Conservation (phyloP, 148 eudicot species). For the Silene uniflora region DNA sequence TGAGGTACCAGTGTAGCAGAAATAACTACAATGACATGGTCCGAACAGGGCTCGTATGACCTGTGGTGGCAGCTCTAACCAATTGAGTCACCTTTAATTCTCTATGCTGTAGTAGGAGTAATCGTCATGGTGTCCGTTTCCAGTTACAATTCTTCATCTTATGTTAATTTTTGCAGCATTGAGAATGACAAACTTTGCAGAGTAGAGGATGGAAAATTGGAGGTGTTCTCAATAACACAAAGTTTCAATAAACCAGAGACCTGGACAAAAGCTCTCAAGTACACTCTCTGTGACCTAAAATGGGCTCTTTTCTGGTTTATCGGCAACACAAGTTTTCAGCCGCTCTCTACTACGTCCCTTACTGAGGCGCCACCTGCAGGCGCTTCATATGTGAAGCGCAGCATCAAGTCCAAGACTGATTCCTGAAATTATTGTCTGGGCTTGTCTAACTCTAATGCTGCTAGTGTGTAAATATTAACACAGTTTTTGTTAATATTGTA, state of each 20-base stretch:
- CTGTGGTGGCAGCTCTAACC: neutral
- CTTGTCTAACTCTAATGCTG: neutral
- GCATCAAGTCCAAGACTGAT: constrained; percentile 28
- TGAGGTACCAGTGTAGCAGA: too few species aligned
- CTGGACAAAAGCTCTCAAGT: constrained; percentile 98
- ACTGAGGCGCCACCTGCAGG: constrained; percentile 48
- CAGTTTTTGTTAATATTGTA: neutral
- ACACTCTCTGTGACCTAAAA: constrained; percentile 90
- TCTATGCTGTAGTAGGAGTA: neutral
- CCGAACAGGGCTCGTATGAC: too few species aligned
- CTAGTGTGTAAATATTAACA: neutral
- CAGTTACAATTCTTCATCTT: neutral
- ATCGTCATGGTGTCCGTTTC: neutral
- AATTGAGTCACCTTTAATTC: neutral
- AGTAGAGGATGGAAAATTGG: constrained; percentile 84
- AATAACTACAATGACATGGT: too few species aligned
- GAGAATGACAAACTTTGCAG: constrained; percentile 41
- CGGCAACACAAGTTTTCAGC: constrained; percentile 90
- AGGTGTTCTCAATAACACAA: constrained; percentile 83
- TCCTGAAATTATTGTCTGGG: constrained; percentile 9
- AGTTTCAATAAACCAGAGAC: constrained; percentile 93
- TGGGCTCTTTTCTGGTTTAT: constrained; percentile 99
- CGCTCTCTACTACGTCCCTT: constrained; percentile 57
- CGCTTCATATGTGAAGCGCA: constrained; percentile 51
- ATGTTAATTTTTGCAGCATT: constrained; percentile 14